A percentile compares a stretch with the other conserved stretches of the same genome.
phyloP scores from a whole-genome alignment of 495 filamentous ascomycete genomes.

The Terfezia claveryi region DNA sequence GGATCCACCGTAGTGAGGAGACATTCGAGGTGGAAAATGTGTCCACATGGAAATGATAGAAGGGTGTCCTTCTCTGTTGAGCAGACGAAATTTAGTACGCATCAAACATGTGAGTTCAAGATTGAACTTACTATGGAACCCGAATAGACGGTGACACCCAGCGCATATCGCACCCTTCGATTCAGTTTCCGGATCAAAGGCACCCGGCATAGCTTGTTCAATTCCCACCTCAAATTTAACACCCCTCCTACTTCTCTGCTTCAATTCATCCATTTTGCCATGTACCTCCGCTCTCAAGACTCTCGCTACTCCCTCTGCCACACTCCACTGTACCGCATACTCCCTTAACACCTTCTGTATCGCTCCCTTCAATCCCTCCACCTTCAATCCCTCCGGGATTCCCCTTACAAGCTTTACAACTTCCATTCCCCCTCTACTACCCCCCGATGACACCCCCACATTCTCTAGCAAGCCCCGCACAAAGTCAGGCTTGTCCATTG shows the following conservation, averaged over 20 bases:
- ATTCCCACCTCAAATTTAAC: conserved; percentile 60
- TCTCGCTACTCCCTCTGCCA: conserved; percentile 69
- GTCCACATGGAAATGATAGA: conserved; percentile 76
- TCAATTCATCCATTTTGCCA: conserved; percentile 51
- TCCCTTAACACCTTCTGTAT: conserved; percentile 71
- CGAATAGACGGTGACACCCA: conserved; percentile 13
- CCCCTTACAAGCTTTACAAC: conserved; percentile 72
- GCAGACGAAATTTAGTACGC: conserved; percentile 12
- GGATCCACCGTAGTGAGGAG: conserved; percentile 33
- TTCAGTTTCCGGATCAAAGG: conserved; percentile 10
- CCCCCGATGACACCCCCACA: conserved; percentile 40
- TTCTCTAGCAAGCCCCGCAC: conserved; percentile 82
- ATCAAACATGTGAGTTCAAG: conserved; percentile 34
- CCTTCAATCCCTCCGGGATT: conserved; percentile 77
- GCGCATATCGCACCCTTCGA: conserved; percentile 18
- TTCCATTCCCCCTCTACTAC: conserved; percentile 36
- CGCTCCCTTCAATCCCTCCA: conserved; percentile 69
- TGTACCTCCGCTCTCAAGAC: conserved; percentile 76
- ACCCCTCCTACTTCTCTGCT: conserved; percentile 54
- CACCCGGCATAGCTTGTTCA: no score
- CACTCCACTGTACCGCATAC: conserved; percentile 78
- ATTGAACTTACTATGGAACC: conserved; percentile 17
- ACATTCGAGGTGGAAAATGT: conserved; percentile 75
- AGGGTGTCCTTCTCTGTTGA: conserved; percentile 48
- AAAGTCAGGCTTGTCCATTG: conserved; percentile 89